Evolutionary conservation across 2,329 filamentous ascomycete genomes (phyloP).

Genomic region (Neurospora sp.): DNA sequence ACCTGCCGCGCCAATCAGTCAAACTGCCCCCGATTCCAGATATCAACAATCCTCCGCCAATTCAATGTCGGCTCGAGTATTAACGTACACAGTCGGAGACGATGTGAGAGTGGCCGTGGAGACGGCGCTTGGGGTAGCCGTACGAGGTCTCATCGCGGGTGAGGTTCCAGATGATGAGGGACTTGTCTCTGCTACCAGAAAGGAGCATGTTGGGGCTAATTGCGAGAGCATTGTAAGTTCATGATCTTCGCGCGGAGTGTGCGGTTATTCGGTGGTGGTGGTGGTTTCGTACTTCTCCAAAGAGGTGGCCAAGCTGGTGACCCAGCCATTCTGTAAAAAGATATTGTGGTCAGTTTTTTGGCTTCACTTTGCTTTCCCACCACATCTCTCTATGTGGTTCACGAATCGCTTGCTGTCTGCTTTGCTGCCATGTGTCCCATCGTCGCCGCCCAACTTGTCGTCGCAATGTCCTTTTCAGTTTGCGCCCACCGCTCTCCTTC

Average conservation of each 20-base stretch:
- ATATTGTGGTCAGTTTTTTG: constrained; percentile 18
- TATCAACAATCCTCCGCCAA: constrained; percentile 2
- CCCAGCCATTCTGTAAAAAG: constrained; percentile 71
- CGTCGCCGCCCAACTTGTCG: background rate
- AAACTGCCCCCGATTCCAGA: constrained; percentile 14
- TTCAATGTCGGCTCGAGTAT: background rate
- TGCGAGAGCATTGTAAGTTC: constrained; percentile 8
- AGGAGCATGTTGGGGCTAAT: constrained; percentile 96
- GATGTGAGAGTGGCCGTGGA: constrained; percentile 99
- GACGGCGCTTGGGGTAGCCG: constrained; percentile 98
- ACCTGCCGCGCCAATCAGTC: constrained; percentile 52
- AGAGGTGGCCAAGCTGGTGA: constrained; percentile 95
- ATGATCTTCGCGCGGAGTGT: constrained; percentile 7
- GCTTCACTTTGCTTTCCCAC: background rate
- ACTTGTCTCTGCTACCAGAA: constrained; percentile 95
- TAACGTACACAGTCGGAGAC: constrained; percentile 97
- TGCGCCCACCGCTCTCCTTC: background rate
- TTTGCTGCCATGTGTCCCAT: background rate
- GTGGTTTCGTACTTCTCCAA: constrained; percentile 80
- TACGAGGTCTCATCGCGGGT: constrained; percentile 97
- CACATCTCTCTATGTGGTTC: background rate
- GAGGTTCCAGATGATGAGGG: constrained; percentile 99
- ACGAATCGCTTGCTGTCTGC: background rate
- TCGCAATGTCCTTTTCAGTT: background rate
- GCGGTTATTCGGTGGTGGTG: constrained; percentile 5